These are phyloP conservation scores for Hortaea sp. DNA, from an alignment of 2,329 filamentous ascomycete species.

Conservation along the genomic window DNA sequence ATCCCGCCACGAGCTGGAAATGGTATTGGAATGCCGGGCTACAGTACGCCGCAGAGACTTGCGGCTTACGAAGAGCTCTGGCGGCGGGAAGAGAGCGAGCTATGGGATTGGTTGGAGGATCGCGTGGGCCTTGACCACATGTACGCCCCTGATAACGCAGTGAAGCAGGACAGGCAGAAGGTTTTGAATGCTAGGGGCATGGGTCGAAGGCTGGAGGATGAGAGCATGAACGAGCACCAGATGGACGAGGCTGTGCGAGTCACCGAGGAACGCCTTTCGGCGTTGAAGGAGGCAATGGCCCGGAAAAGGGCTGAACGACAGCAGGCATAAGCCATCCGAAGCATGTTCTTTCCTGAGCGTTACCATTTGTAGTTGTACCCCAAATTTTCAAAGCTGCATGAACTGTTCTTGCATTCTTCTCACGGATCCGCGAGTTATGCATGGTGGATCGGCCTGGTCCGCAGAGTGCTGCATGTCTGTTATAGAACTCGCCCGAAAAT, in stretches of 20 bases:
- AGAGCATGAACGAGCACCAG: constrained; percentile 71
- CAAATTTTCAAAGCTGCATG: too few relatives aligned
- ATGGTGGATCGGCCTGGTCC: too few relatives aligned
- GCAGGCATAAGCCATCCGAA: too few relatives aligned
- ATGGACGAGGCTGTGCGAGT: constrained; percentile 69
- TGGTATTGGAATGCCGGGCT: constrained; percentile 29
- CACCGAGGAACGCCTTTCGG: constrained; percentile 73
- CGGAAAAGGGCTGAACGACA: constrained; percentile 36
- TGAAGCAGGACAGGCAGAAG: constrained; percentile 15
- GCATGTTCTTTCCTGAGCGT: not conserved
- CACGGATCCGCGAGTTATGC: too few relatives aligned
- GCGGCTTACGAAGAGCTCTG: constrained; percentile 90
- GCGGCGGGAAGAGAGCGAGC: constrained; percentile 72
- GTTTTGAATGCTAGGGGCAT: constrained; percentile 16
- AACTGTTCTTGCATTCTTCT: too few relatives aligned
- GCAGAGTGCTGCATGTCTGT: too few relatives aligned
- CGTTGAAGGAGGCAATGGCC: constrained; percentile 64
- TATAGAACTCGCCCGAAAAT: too few relatives aligned
- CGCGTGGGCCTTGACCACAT: constrained; percentile 60
- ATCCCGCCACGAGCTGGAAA: constrained; percentile 18
- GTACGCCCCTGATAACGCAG: constrained; percentile 15
- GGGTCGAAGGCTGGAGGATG: constrained; percentile 34
- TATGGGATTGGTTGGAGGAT: constrained; percentile 92
- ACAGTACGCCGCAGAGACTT: constrained; percentile 52
- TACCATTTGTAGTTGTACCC: not conserved